phyloP scores from a whole-genome alignment of 2,329 filamentous ascomycete genomes.

The Sporothrix curviconia region DNA sequence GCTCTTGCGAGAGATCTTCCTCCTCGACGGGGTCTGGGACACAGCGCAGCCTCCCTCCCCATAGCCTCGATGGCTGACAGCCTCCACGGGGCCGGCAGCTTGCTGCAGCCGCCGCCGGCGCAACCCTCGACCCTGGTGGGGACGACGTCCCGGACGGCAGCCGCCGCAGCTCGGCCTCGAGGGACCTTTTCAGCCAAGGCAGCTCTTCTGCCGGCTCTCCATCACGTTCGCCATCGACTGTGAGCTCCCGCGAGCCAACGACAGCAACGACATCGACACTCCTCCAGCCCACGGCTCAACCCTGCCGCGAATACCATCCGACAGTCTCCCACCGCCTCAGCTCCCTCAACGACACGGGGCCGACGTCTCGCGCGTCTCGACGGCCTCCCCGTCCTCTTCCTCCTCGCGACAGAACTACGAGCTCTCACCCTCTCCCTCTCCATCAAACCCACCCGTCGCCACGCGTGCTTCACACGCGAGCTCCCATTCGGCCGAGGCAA shows the following conservation, averaged over 20 bases:
- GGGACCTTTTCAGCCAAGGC: background rate
- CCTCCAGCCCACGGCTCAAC: background rate
- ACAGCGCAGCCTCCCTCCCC: background rate
- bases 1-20: background rate
- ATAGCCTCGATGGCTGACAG: slow-evolving; percentile 12
- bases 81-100: slow-evolving; percentile 7
- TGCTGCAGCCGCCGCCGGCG: background rate
- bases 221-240: background rate
- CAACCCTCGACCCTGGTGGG: background rate
- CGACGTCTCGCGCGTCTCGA: background rate
- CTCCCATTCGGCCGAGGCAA: background rate
- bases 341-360: background rate
- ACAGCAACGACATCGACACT: background rate
- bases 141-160: background rate
- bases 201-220: background rate
- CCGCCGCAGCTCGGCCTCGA: slow-evolving; percentile 4
- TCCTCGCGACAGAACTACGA: background rate
- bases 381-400: background rate
- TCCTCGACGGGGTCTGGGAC: background rate
- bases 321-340: background rate
- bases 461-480: background rate
- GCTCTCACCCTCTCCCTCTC: background rate
- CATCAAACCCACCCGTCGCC: background rate
- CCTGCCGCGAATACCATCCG: background rate
- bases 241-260: background rate